A percentile compares a stretch with the other conserved stretches of the same genome.
These are phyloP conservation scores for Trifolium fragiferum DNA, from an alignment of 306 rosid genomes.

Conservation along the genomic window DNA sequence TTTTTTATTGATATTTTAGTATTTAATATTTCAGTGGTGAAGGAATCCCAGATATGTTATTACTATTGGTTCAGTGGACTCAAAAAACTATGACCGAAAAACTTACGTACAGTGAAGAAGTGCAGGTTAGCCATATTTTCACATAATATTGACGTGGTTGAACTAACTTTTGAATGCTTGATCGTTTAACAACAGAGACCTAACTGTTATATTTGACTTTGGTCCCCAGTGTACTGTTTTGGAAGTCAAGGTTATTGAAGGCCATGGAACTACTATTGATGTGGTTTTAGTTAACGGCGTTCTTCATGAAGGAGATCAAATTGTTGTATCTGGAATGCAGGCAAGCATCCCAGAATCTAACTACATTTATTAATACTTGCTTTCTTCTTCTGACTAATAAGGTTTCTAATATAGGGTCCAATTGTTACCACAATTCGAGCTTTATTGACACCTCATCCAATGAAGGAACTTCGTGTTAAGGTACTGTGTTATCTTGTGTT, in stretches of 20 bases:
- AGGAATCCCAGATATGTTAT: slow-evolving; percentile 88
- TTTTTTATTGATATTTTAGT: slow-evolving; percentile 41
- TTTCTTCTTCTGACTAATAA: slow-evolving; percentile 26
- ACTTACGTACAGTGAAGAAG: slow-evolving; percentile 83
- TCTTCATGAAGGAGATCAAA: slow-evolving; percentile 98
- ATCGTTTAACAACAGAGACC: slow-evolving; percentile 41
- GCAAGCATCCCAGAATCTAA: slow-evolving; percentile 49
- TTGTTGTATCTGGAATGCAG: slow-evolving; percentile 98
- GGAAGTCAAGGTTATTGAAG: slow-evolving; percentile 97
- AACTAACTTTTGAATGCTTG: slow-evolving; percentile 36
- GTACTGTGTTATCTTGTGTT: slow-evolving; percentile 43
- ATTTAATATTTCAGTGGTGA: slow-evolving; percentile 73
- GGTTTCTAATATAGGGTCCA: slow-evolving; percentile 65
- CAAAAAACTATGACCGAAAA: slow-evolving; percentile 91
- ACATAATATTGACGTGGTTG: slow-evolving; percentile 30
- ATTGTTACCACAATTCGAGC: slow-evolving; percentile 92
- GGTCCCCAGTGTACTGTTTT: slow-evolving; percentile 85
- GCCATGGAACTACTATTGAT: slow-evolving; percentile 97
- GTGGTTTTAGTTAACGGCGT: slow-evolving; percentile 94
- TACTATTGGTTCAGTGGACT: slow-evolving; percentile 85
- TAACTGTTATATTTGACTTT: slow-evolving; percentile 45
- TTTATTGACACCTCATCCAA: slow-evolving; percentile 92
- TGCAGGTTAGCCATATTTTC: slow-evolving; percentile 69
- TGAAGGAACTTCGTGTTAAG: slow-evolving; percentile 98
- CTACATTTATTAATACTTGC: slow-evolving; percentile 5